A percentile compares a stretch with the other conserved stretches of the same genome.
phyloP scores from a whole-genome alignment of 164 flowering plant genomes.

The Echeveria elegans region DNA sequence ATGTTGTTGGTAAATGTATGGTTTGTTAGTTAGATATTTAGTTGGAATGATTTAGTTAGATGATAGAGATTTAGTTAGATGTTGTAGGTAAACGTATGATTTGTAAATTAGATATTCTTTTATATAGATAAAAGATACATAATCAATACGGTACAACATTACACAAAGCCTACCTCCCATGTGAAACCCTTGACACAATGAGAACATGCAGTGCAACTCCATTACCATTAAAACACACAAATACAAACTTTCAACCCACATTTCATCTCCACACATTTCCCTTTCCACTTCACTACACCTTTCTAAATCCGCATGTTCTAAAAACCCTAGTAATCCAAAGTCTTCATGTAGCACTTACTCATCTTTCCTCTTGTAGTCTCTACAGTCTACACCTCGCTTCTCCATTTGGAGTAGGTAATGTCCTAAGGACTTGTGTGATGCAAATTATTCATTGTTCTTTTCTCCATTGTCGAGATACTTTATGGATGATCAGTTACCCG shows the following conservation, averaged over 20 bases:
- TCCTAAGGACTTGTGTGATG: background rate
- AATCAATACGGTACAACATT: no score
- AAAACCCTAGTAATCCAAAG: background rate
- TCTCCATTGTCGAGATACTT: background rate
- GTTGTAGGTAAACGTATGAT: no score
- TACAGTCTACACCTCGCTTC: background rate
- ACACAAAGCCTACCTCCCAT: background rate
- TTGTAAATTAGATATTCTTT: no score
- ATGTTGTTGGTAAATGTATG: no score
- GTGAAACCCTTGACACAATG: background rate
- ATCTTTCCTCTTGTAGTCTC: background rate
- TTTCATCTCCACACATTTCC: background rate
- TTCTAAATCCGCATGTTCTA: background rate
- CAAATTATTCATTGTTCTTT: background rate
- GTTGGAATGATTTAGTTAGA: no score
- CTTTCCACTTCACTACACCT: background rate
- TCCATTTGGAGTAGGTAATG: background rate
- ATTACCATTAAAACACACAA: background rate
- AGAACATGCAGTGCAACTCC: background rate
- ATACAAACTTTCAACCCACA: background rate
- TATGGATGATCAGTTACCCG: background rate
- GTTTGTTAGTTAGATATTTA: no score
- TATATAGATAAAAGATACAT: no score
- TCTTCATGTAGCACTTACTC: background rate
- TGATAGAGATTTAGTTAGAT: no score